A percentile compares a stretch with the other conserved stretches of the same genome.
Conservation (phyloP, 2,329 filamentous ascomycete genomes). For the Stromatinia cepivora region DNA sequence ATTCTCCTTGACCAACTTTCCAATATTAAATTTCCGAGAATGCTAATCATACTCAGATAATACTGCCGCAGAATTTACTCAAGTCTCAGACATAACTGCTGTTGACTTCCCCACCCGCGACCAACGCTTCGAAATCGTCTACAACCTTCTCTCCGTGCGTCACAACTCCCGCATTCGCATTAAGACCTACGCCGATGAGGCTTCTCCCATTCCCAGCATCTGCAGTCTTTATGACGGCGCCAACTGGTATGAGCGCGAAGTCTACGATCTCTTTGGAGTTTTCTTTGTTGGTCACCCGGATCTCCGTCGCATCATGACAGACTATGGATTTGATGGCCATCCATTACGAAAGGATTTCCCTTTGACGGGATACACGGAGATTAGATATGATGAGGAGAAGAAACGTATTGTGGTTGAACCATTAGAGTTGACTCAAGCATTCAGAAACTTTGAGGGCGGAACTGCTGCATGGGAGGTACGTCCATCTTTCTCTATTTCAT, state of each 20-base stretch:
- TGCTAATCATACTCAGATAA: slow-evolving; percentile 61
- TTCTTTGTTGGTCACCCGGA: slow-evolving; percentile 97
- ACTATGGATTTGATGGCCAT: slow-evolving; percentile 98
- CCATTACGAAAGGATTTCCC: slow-evolving; percentile 98
- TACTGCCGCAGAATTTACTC: slow-evolving; percentile 94
- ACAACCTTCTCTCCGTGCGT: slow-evolving; percentile 92
- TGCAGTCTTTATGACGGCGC: slow-evolving; percentile 87
- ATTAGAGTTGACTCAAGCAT: slow-evolving; percentile 94
- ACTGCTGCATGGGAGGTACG: slow-evolving; percentile 69
- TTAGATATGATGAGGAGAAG: slow-evolving; percentile 99
- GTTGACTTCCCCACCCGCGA: slow-evolving; percentile 95
- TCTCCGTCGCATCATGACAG: slow-evolving; percentile 96
- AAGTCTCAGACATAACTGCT: slow-evolving; percentile 87
- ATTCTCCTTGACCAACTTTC: background rate
- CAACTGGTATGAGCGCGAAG: slow-evolving; percentile 98
- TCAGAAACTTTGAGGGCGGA: slow-evolving; percentile 96
- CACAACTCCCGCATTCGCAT: slow-evolving; percentile 96
- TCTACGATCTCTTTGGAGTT: slow-evolving; percentile 95
- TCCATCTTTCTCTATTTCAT: slow-evolving; percentile 42
- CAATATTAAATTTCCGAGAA: background rate
- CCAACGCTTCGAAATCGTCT: slow-evolving; percentile 96
- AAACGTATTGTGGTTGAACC: slow-evolving; percentile 99
- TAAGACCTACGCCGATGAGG: slow-evolving; percentile 98
- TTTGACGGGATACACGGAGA: slow-evolving; percentile 95
- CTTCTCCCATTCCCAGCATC: slow-evolving; percentile 86